These are phyloP conservation scores for Suillus brevipes DNA, from an alignment of 768 basidiomycete genomes.

Conservation along the genomic window DNA sequence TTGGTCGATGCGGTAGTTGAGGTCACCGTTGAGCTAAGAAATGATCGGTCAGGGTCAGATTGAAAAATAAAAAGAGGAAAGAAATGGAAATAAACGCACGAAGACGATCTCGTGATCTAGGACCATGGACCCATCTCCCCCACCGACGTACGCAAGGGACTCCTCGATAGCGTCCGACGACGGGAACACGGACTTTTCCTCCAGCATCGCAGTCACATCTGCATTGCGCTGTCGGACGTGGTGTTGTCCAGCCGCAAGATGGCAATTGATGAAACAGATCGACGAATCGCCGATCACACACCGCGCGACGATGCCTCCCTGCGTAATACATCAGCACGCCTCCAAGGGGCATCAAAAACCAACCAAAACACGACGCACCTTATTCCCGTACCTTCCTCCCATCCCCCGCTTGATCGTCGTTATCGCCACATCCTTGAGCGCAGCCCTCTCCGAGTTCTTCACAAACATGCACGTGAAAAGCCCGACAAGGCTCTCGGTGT, in stretches of 20 bases:
- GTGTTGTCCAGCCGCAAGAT: conserved; percentile 93
- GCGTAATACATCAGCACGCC: conserved; percentile 9
- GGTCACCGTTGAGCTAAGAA: conserved; percentile 79
- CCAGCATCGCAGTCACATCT: conserved; percentile 85
- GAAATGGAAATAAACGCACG: conserved; percentile 37
- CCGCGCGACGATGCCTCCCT: conserved; percentile 91
- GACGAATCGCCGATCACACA: conserved; percentile 92
- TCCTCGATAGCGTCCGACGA: conserved; percentile 48
- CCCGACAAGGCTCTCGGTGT: conserved; percentile 89
- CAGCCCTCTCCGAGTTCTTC: conserved; percentile 60
- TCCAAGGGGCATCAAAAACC: neutral
- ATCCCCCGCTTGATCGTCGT: conserved; percentile 90
- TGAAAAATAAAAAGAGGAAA: neutral
- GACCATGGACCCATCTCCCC: conserved; percentile 91
- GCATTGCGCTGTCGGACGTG: conserved; percentile 81
- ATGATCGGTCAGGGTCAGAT: conserved; percentile 6
- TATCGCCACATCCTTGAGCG: conserved; percentile 69
- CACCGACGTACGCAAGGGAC: conserved; percentile 73
- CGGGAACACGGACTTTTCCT: conserved; percentile 72
- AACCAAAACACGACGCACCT: conserved; percentile 51
- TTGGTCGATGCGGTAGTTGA: conserved; percentile 97
- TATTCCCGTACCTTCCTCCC: conserved; percentile 92
- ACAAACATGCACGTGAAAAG: conserved; percentile 77
- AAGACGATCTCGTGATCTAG: conserved; percentile 95
- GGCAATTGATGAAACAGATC: conserved; percentile 93